phyloP scores from a whole-genome alignment of 805 yeast species.

The Saitoella complicata region DNA sequence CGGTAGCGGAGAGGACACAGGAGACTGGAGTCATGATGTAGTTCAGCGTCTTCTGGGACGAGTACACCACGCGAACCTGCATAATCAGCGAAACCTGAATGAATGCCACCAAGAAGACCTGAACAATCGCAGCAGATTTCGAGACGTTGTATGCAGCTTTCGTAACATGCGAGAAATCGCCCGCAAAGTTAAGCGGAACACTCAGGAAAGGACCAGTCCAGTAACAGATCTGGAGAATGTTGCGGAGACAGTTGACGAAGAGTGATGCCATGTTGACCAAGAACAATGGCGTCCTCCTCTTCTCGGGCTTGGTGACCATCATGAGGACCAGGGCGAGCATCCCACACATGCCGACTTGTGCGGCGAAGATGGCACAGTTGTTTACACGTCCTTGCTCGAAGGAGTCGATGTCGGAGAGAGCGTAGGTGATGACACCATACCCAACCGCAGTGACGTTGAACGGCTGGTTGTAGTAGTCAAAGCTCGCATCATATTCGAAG shows the following conservation, averaged over 20 bases:
- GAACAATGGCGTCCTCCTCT: slow-evolving; percentile 46
- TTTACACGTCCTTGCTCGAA: not conserved
- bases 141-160: slow-evolving; percentile 29
- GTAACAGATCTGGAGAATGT: slow-evolving; percentile 42
- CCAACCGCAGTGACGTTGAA: no score
- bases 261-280: slow-evolving; percentile 52
- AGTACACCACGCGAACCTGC: slow-evolving; percentile 58
- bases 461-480: no score
- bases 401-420: not conserved
- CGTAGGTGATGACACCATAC: no score
- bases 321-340: slow-evolving; percentile 15
- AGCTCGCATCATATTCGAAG: no score
- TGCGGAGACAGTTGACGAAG: slow-evolving; percentile 38
- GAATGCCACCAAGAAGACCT: slow-evolving; percentile 39
- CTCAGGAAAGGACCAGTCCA: slow-evolving; percentile 37
- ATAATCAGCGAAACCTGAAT: slow-evolving; percentile 52
- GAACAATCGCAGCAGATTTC: slow-evolving; percentile 47
- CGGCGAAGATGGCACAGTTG: slow-evolving; percentile 10
- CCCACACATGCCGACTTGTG: slow-evolving; percentile 11
- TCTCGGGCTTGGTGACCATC: slow-evolving; percentile 32
- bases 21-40: slow-evolving; percentile 33
- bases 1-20: slow-evolving; percentile 36
- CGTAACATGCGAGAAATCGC: slow-evolving; percentile 27
- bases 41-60: slow-evolving; percentile 18
- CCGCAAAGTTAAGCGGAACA: slow-evolving; percentile 32